Conservation (phyloP, 2,329 filamentous ascomycete genomes). For the Colletotrichum musicola region DNA sequence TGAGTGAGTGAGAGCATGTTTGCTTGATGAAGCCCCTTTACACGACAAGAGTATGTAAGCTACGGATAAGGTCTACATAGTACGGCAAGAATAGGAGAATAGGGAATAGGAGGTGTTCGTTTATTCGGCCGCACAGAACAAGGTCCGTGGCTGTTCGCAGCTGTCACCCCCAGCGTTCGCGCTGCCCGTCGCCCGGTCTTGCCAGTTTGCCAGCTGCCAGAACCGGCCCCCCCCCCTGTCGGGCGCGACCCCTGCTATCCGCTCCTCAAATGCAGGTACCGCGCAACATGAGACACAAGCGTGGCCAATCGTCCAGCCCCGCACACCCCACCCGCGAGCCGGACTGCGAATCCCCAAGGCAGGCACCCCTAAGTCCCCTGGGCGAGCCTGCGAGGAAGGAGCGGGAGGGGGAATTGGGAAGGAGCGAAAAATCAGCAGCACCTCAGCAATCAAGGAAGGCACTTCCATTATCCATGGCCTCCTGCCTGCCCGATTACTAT, state of each 20-base stretch:
- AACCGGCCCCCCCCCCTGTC: constrained; percentile 11
- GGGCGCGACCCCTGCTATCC: constrained; percentile 26
- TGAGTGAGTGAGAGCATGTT: no score
- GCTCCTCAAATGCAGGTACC: constrained; percentile 39
- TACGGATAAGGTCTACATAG: no score
- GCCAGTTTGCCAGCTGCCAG: constrained; percentile 19
- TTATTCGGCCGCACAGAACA: neutral
- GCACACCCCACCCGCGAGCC: neutral
- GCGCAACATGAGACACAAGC: constrained; percentile 38
- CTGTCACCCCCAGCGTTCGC: neutral
- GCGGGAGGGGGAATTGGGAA: no score
- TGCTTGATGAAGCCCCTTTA: no score
- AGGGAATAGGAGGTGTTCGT: constrained; percentile 1
- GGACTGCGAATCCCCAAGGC: constrained; percentile 20
- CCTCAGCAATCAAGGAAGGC: no score
- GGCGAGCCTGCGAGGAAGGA: neutral
- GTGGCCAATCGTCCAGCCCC: constrained; percentile 30
- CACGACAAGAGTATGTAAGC: no score
- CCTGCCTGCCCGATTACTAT: neutral
- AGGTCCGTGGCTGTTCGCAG: neutral
- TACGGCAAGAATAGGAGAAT: no score
- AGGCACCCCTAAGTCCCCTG: constrained; percentile 24
- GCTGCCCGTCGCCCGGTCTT: neutral
- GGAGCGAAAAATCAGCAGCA: no score
- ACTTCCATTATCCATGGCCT: no score